phyloP scores from a whole-genome alignment of 257 asterid species.

The Capsicum rhomboideum region DNA sequence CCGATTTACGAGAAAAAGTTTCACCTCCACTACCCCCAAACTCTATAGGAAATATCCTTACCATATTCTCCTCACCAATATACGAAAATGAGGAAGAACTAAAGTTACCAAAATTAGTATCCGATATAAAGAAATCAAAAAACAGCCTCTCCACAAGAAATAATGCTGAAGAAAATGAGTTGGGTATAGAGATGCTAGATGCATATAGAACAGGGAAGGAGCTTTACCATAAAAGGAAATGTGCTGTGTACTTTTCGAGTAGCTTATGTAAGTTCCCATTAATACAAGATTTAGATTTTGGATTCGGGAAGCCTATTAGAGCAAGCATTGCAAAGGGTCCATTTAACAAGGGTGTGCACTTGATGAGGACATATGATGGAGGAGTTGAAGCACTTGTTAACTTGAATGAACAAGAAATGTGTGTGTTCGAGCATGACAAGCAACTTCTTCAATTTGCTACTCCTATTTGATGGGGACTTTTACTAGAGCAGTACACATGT shows the following conservation, averaged over 20 bases:
- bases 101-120: neutral
- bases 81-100: neutral
- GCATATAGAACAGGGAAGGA: neutral
- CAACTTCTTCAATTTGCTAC: no score
- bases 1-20: neutral
- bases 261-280: neutral
- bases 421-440: no score
- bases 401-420: no score
- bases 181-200: neutral
- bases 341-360: no score
- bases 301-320: neutral
- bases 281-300: neutral
- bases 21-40: neutral
- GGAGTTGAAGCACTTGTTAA: no score
- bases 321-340: neutral
- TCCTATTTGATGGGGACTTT: no score
- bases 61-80: neutral
- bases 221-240: neutral
- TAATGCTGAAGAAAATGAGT: neutral
- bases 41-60: neutral
- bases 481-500: no score
- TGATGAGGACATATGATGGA: no score
- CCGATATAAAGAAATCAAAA: neutral
- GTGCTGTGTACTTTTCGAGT: neutral
- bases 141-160: neutral